These are phyloP conservation scores for Boletus subcaerulescens DNA, from an alignment of 768 basidiomycete genomes.

Conservation along the genomic window DNA sequence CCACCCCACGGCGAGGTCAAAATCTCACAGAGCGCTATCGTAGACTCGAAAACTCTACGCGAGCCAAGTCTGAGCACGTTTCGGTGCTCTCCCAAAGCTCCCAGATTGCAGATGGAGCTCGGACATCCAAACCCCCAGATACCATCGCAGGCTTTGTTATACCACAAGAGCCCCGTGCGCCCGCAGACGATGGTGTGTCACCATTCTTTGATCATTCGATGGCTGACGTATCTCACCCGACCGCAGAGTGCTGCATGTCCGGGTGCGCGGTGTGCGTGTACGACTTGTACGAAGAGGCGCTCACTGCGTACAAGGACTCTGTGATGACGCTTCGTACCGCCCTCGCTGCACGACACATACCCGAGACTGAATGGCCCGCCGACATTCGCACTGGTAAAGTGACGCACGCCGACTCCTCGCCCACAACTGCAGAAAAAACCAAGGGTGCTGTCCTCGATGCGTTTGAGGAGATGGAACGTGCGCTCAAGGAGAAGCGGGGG, in stretches of 20 bases:
- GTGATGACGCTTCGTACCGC: slow-evolving; percentile 48
- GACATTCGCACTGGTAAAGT: slow-evolving; percentile 35
- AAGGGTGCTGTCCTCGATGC: slow-evolving; percentile 49
- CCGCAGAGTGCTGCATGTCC: slow-evolving; percentile 89
- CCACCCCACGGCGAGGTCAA: slow-evolving; percentile 41
- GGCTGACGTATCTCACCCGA: not conserved
- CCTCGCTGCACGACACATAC: slow-evolving; percentile 47
- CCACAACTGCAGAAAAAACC: slow-evolving; percentile 8
- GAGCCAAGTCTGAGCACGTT: slow-evolving; percentile 42
- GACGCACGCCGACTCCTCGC: not conserved
- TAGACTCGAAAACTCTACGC: slow-evolving; percentile 52
- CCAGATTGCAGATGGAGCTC: not conserved
- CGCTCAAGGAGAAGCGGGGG: slow-evolving; percentile 47
- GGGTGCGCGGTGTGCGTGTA: slow-evolving; percentile 92
- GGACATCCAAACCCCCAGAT: not conserved
- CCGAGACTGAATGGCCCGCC: slow-evolving; percentile 64
- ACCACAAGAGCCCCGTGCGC: slow-evolving; percentile 60
- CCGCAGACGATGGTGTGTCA: slow-evolving; percentile 51
- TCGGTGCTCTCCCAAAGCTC: slow-evolving; percentile 19
- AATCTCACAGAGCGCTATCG: slow-evolving; percentile 58
- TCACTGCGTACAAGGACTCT: slow-evolving; percentile 58
- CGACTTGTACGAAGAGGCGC: slow-evolving; percentile 77
- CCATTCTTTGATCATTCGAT: too few relatives aligned
- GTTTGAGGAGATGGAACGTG: slow-evolving; percentile 70
- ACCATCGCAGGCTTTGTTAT: slow-evolving; percentile 37